Conservation (phyloP, 169 alveolate genomes). For the Cryptosporidium canis region DNA sequence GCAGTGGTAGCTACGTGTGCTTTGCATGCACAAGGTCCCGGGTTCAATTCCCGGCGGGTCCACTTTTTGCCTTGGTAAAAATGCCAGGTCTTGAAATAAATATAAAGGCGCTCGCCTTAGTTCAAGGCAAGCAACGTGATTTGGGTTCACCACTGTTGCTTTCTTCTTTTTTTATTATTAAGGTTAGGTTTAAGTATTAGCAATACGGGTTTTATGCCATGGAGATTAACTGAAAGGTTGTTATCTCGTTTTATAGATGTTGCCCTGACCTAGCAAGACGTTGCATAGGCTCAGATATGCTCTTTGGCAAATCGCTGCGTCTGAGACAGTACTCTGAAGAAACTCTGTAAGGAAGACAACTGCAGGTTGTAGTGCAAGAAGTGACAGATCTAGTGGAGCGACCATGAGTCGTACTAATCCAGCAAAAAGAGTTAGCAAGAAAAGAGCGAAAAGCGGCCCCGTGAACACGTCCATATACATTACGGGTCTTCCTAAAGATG, state of each 20-base stretch:
- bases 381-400: not conserved
- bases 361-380: not conserved
- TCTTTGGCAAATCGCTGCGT: too few relatives aligned
- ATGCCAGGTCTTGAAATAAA: not conserved
- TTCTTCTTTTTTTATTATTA: not conserved
- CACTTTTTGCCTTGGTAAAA: constrained; percentile 60
- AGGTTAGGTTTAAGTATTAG: not conserved
- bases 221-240: not conserved
- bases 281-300: too few relatives aligned
- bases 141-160: too few relatives aligned
- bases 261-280: too few relatives aligned
- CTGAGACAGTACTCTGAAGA: too few relatives aligned
- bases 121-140: not conserved
- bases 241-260: not conserved
- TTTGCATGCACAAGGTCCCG: constrained; percentile 76
- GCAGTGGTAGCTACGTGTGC: constrained; percentile 76
- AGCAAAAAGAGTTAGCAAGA: not conserved
- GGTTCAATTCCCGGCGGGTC: constrained; percentile 76
- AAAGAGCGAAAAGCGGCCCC: constrained; percentile 1
- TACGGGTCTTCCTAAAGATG: constrained; percentile 82
- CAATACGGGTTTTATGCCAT: not conserved
- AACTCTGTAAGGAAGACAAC: not conserved
- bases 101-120: not conserved
- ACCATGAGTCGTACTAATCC: not conserved
- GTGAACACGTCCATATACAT: constrained; percentile 82